Base-by-base conservation (phyloP, 2,329 filamentous ascomycete species). In the Botryotinia calthae region DNA sequence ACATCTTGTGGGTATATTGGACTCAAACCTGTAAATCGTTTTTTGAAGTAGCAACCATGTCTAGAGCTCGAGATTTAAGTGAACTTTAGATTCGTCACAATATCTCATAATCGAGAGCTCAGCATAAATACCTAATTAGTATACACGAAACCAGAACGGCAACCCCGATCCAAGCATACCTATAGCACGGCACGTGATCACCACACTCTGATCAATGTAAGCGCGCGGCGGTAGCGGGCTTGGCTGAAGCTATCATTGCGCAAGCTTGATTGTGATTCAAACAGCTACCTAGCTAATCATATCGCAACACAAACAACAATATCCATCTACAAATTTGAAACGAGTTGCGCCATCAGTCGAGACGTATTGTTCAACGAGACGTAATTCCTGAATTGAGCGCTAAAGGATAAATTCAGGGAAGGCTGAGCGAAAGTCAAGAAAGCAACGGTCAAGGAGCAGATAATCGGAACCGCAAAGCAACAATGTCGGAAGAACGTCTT, bases 401-500 rank as follows among this genome's bases (percentile, higher is more conserved):
- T 9, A 37, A 12, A 40, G 20, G 20, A 48, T 34, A 65, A 34
- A n/a, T 65, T n/a, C 25, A 67, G 64, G 6, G 4, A 40, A 56
- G 48, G 48, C 65, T 31, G 48, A 56, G 34, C n/a, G 34, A 31
- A 42, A 42, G 10, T 37, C 14, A 51, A 7, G 34, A 42, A 56
- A n/a, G 5, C 18, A 28, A 40, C 31, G 25, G 48, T 56, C 31
- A 40, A 42, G 25, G 34, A 34, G 8, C 46, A 54, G 31, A 63
- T 22, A n/a, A 16, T 40, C 40, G 16, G 61, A 22, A 64, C 56
- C n/a, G 48, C n/a, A 42, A 59, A 46, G 25, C 20, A 40, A 68
- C 6, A 48, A 90, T 90, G 87, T 87, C 89, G 75, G 88, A 90
- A 77, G 88, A 90, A 74, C 87, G 89, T 72, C 87, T 91, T 77